Evolutionary conservation across 1,284 basidiomycete genomes (phyloP), one percentile per base, ranked within the genome.

Genomic region (Moniliella sp.): DNA sequence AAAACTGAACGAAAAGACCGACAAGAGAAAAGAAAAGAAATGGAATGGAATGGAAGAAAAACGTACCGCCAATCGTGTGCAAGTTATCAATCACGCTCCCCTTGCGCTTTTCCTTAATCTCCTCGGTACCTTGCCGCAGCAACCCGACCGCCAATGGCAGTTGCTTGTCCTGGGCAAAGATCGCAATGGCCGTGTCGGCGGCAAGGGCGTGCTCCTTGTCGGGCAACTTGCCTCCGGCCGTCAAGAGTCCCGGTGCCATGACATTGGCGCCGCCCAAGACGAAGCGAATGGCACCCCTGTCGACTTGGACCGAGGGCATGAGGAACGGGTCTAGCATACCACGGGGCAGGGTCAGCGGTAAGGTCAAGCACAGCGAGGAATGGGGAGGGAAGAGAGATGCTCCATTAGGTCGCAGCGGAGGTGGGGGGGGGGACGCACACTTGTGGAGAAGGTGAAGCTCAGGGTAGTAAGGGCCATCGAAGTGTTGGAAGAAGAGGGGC

Each of bases 241-340:
- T 93, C 14, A 84, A 84, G 35, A 99, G 66, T 7, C 91, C 91
- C 3, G 88, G 91, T 47, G 62, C 61, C 64, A 65, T 65, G 45
- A 65, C 55, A 40, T 64, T 65, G 10, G 64, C 63, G n/a, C 67
- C 62, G 5, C 75, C 77, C 27, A 99, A 73, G 15, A 99, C 70
- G 64, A 93, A 97, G 31, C 86, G 81, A 65, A 99, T 97, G 27
- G 91, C 91, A 33, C 91, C 91, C 32, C 86, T 75, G 67, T 99
- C 91, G 31, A 97, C 71, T 46, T 76, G 74, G 26, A 93, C 81
- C 48, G 70, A 74, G 4, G 88, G 83, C 25, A 97, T 70, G 43
- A 97, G 68, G 46, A 69, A 74, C 1, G 88, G 88, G 66, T 93
- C 50, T 39, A 45, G 27, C 17, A 30, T 28, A 18, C 23, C 13